Conservation (phyloP, 495 filamentous ascomycete species). For the Penicillium nucicola region DNA sequence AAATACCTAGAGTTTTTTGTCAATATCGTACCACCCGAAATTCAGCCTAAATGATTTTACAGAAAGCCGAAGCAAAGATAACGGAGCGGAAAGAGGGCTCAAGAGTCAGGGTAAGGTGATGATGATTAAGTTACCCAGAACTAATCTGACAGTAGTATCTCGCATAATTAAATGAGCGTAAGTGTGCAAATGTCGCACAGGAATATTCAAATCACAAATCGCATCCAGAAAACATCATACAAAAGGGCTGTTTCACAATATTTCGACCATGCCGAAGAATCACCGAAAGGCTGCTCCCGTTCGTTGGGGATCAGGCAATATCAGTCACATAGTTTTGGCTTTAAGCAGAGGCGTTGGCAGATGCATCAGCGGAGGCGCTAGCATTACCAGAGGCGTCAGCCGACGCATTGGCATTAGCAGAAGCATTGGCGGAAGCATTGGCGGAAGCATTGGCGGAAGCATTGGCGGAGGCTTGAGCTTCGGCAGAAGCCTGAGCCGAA, state of each 20-base stretch:
- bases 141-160: background rate
- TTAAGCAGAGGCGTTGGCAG: conserved; percentile 3
- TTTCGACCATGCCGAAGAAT: background rate
- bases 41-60: no score
- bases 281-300: background rate
- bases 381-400: background rate
- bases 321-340: background rate
- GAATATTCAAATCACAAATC: conserved; percentile 7
- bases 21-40: no score
- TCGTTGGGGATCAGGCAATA: background rate
- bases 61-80: no score
- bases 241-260: background rate
- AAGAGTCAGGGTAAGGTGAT: background rate
- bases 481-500: background rate
- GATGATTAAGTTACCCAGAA: conserved; percentile 1
- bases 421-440: conserved; percentile 4
- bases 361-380: conserved; percentile 4
- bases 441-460: background rate
- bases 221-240: conserved; percentile 7
- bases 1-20: no score
- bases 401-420: conserved; percentile 1
- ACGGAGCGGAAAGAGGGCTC: background rate
- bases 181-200: conserved; percentile 9
- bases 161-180: conserved; percentile 11
- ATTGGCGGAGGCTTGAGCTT: background rate